Percentiles rank a stretch among this genome's conserved stretches.
phyloP scores from a whole-genome alignment of 228 moss, liverwort and hornwort species.

The Sphagnum magellanicum region DNA sequence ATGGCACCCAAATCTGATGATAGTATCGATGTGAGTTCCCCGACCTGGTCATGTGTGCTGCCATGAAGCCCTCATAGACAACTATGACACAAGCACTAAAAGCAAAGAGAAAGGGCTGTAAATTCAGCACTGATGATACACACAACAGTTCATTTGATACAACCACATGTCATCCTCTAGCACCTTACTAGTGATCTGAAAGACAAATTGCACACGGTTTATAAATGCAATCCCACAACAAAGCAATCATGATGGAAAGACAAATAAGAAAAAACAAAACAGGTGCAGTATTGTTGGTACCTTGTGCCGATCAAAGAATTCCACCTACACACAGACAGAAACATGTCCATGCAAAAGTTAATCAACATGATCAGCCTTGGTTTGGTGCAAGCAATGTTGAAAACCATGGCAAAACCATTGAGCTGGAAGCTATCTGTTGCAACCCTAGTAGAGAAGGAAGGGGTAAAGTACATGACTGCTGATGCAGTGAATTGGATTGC shows the following conservation, averaged over 20 bases:
- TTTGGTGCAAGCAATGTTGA: slow-evolving; percentile 1
- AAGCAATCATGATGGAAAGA: no score
- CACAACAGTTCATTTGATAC: not conserved
- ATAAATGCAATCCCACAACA: no score
- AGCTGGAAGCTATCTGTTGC: no score
- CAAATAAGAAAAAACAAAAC: no score
- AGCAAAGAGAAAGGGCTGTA: not conserved
- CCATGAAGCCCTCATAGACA: slow-evolving; percentile 48
- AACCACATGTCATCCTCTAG: not conserved
- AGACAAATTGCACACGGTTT: no score
- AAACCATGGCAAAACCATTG: no score
- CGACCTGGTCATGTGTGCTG: slow-evolving; percentile 81
- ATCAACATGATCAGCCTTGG: slow-evolving; percentile 17
- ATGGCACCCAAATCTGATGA: slow-evolving; percentile 91
- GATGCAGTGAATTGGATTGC: not conserved
- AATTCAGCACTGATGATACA: not conserved
- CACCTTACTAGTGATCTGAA: no score
- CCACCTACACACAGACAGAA: slow-evolving; percentile 61
- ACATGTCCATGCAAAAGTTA: not conserved
- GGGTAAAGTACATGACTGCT: not conserved
- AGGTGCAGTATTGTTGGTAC: slow-evolving; percentile 19
- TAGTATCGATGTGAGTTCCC: slow-evolving; percentile 91
- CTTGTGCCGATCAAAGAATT: slow-evolving; percentile 98
- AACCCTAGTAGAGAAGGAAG: slow-evolving; percentile 7
- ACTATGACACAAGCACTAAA: not conserved